Evolutionary conservation across 306 rosid species (phyloP), one percentile per base, ranked within the genome.

Genomic region (Inga oerstediana): DNA sequence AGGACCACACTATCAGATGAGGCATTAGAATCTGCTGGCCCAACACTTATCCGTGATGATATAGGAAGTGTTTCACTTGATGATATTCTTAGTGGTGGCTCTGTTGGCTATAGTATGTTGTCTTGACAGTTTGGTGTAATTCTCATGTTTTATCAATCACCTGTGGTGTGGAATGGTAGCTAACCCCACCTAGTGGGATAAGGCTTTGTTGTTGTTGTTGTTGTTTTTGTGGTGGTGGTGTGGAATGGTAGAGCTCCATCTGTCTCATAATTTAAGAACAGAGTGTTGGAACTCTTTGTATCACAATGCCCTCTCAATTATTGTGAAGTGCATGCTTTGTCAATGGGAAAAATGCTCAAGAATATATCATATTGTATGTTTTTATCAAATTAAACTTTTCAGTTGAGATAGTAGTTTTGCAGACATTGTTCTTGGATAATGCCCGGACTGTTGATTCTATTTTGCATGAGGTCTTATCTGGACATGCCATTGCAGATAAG

Each of bases 91-190:
- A 87, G 80, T 66, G 98, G 97, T 79, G 98, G 89, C 85, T 89
- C 94, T 78, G 91, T 88, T 85, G 86, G 92, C 93, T 87, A 84
- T 92, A 92, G 99, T 96, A 93, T 90, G 94, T 96, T 87, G 97
- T 87, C 82, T 84, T 85, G 93, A 89, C 93, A 80, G 84, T 89
- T 88, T 77, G 79, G 80, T 88, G 88, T 88, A 89, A 88, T 82
- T 87, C 85, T 87, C 80, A 77, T 90, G 77, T 88, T 88, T 90
- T 87, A 87, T 56, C 61, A 87, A 78, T 85, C 83, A 61, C 76
- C 82, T 87, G 69, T 85, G 84, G 85, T 91, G 90, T 85, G 75
- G 88, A 91, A 76, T 85, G 86, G 84, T 80, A 86, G 43, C 43
- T 7, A 39, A 39, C 8, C 43, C 43, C 43, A 39, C 43, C 43